Base-by-base conservation (phyloP, 139 green algal species). In the Klebsormidium nitens region DNA sequence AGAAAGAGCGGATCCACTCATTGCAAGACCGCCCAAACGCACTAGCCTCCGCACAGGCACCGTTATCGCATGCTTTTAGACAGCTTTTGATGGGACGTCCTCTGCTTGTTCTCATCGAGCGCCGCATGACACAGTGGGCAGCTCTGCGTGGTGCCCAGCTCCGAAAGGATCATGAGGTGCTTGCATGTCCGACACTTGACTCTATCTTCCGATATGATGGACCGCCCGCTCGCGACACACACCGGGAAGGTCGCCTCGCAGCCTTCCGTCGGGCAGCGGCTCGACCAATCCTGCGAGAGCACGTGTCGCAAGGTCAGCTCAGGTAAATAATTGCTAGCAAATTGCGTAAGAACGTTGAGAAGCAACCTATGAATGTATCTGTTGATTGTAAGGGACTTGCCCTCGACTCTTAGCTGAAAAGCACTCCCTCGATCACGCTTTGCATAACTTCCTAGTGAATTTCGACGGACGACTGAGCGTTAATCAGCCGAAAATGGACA, bases 121-220 rank as follows among this genome's bases (percentile, higher is more conserved):
- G 8, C 6, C 19, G 42, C n/a, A 50, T 91, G 86, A 74, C 86
- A 91, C 32, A 91, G 77, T 1, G 86, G 84, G 74, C 86, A 91
- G 2, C 65, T 50, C 5, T 47, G 19, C 1, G 5, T 34, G 4
- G 57, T 68, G 0, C 42, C 38, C 57, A 87, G 63, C 76, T 90
- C 86, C 36, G 76, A 38, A 1, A 34, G 52, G 57, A 90, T 82
- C 44, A 81, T 87, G 3, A 75, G 57, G 50, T 89, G 87, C 76
- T 87, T 87, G 83, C 87, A 91, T 17, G 64, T 73, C 34, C 82
- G 81, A 82, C 87, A 91, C 58, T 77, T 75, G 4, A 87, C 19
- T n/a, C 58, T 62, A 26, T 75, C 65, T 1, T 59, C 71, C 47
- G 84, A 67, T 35, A 44, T 59, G 32, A 92, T 75, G 39, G 82